A percentile compares a stretch with the other conserved stretches of the same genome.
Conservation (phyloP, 192 early-diverging fungal species). For the Allomyces macrogynus region DNA sequence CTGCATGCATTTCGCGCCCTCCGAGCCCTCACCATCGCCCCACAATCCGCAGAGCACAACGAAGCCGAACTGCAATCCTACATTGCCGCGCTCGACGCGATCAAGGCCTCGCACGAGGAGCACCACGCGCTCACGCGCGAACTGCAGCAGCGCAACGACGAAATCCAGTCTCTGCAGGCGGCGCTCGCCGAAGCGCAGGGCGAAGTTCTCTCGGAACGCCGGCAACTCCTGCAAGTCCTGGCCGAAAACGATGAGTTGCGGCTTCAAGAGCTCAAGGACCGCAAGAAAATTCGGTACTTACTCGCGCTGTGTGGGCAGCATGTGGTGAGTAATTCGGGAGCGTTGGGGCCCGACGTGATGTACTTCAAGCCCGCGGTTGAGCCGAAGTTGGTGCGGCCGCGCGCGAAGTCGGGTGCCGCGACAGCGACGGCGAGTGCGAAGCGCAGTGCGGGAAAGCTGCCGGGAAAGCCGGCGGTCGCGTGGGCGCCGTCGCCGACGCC, state of each 20-base stretch:
- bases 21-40: too few species aligned
- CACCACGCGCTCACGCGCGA: conserved; percentile 26
- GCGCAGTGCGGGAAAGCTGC: too few species aligned
- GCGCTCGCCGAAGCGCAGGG: conserved; percentile 22
- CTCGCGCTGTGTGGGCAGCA: conserved; percentile 7
- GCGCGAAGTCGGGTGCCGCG: too few species aligned
- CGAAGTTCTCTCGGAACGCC: conserved; percentile 26
- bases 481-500: too few species aligned
- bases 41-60: neutral
- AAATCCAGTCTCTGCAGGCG: conserved; percentile 21
- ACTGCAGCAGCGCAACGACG: conserved; percentile 18
- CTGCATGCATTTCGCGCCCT: too few species aligned
- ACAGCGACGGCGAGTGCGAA: too few species aligned
- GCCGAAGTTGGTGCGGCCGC: neutral
- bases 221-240: conserved; percentile 16
- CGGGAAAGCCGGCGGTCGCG: too few species aligned
- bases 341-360: neutral
- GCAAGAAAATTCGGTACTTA: conserved; percentile 33
- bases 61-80: neutral
- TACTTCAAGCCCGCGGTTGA: neutral
- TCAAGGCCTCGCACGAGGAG: conserved; percentile 22
- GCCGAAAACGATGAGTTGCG: conserved; percentile 29
- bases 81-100: neutral
- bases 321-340: neutral
- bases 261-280: conserved; percentile 37